Evolutionary conservation across 192 early-diverging fungal genomes (phyloP).

Genomic region (Podochytrium sp.): DNA sequence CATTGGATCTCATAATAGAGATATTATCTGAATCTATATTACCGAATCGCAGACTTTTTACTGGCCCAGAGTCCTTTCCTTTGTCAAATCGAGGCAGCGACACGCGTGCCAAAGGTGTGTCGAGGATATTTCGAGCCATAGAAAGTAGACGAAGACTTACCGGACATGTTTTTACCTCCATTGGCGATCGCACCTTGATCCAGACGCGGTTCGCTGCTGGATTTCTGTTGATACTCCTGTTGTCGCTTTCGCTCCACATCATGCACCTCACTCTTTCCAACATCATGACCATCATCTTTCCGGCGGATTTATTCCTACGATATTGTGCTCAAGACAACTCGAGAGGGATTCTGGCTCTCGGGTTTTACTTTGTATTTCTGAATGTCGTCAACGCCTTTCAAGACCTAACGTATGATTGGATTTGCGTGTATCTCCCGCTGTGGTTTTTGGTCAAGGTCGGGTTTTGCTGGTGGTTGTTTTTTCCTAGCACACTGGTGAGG

Average conservation of each 20-base stretch:
- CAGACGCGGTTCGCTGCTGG: conserved; percentile 10
- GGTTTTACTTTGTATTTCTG: conserved; percentile 6
- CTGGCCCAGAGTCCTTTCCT: conserved; percentile 8
- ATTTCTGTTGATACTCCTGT: background rate
- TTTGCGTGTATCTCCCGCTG: background rate
- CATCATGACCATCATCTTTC: background rate
- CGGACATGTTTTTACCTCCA: background rate
- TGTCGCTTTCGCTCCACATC: conserved; percentile 12
- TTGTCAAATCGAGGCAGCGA: background rate
- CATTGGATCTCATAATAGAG: background rate
- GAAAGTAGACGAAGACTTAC: no score
- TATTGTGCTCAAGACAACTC: no score
- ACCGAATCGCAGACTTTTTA: conserved; percentile 1
- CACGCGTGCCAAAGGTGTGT: conserved; percentile 3
- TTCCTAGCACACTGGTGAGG: conserved; percentile 4
- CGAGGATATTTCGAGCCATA: background rate
- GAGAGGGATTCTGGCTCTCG: background rate
- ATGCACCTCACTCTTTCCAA: background rate
- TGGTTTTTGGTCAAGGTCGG: conserved; percentile 23
- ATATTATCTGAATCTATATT: background rate
- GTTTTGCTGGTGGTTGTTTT: conserved; percentile 19
- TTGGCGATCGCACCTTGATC: no score
- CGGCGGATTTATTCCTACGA: background rate
- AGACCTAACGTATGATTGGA: background rate
- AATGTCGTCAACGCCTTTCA: conserved; percentile 2